Evolutionary conservation across 768 basidiomycete species (phyloP), one percentile per base, ranked within the genome.

Genomic region (Trametes punicea): DNA sequence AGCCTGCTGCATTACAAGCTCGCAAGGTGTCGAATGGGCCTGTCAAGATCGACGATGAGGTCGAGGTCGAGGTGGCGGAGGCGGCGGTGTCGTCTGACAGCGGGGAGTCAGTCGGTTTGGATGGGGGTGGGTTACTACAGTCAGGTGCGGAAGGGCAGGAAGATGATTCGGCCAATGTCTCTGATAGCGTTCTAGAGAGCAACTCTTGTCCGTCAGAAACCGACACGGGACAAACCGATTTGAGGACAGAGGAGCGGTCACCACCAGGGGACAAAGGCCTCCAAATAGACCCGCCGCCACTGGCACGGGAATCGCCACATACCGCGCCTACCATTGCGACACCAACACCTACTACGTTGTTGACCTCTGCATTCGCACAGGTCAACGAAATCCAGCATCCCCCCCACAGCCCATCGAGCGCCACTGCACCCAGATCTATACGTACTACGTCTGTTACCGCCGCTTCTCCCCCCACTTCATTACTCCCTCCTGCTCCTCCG

Each of bases 191-290:
- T 20, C 29, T 41, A 46, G 53, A 51, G 20, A 40, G 44, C 45
- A 47, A 16, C n/a, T 46, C 58, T 18, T 44, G 44, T 36, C 58
- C 58, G 8, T 50, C 52, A 5, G 47, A 50, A 15, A 11, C 30
- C 27, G 58, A 60, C 9, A 47, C 53, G 23, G 53, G 53, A 10
- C 51, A 39, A 10, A 49, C 50, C 1, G 57, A 50, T 18, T 33
- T 47, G 26, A 41, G 51, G 2, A 34, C 47, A 20, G 51, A 54
- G 25, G 42, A 54, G 6, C 38, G 6, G 3, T 21, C 41, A 6
- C 4, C 29, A 21, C 46, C 16, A 10, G 34, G 46, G n/a, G 30
- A 46, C 29, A 36, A 49, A 40, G 21, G 23, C 21, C 6, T 38
- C 1, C 25, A n/a, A 18, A 30, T 26, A n/a, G 9, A 16, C n/a